phyloP scores from a whole-genome alignment of 75 land plant genomes.

The Picea sitchensis region DNA sequence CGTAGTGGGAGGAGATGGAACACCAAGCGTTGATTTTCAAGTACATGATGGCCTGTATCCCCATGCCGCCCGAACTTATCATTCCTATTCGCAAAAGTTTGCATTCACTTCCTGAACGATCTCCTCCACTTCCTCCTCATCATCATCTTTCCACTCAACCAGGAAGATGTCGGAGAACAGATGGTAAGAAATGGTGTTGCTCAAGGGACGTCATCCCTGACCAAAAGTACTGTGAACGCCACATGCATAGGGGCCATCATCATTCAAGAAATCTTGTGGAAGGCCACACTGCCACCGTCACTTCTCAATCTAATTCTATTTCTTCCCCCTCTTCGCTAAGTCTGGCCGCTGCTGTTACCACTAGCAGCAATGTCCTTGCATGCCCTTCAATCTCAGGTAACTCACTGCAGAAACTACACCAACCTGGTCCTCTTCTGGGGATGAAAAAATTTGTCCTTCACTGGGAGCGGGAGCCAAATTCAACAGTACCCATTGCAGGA shows the following conservation, averaged over 20 bases:
- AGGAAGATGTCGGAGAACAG: constrained; percentile 80
- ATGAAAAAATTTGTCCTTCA: no score
- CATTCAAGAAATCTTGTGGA: constrained; percentile 86
- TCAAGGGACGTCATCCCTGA: constrained; percentile 64
- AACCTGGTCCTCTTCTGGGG: no score
- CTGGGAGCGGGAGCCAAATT: no score
- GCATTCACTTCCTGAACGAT: neutral
- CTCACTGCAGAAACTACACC: no score
- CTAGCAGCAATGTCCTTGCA: neutral
- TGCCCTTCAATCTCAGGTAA: no score
- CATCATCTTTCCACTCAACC: constrained; percentile 39
- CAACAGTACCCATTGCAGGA: no score
- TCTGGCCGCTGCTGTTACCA: neutral
- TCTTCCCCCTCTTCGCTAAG: neutral
- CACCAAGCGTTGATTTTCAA: constrained; percentile 82
- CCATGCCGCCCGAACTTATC: constrained; percentile 65
- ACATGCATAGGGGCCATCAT: constrained; percentile 83
- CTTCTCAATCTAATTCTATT: constrained; percentile 9
- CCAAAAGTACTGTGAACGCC: constrained; percentile 81
- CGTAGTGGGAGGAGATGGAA: constrained; percentile 81
- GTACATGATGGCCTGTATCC: constrained; percentile 59
- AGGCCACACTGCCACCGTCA: constrained; percentile 32
- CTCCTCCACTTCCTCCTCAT: neutral
- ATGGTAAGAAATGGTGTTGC: constrained; percentile 93
- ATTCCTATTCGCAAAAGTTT: constrained; percentile 43